Base-by-base conservation (phyloP, 2,329 filamentous ascomycete genomes). In the Dactylellina cionopaga region DNA sequence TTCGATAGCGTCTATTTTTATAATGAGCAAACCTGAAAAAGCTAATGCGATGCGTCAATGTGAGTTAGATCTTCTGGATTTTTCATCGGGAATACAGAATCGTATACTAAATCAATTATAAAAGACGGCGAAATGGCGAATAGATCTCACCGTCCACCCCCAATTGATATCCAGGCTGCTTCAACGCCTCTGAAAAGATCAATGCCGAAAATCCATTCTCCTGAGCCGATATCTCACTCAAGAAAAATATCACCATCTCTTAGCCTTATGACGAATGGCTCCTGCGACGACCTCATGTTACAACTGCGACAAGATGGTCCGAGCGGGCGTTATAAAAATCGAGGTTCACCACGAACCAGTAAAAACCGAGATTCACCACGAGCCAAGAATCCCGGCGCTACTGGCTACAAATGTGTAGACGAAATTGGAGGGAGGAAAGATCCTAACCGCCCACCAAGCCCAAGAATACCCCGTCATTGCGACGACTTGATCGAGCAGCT, bases 401-500 rank as follows among this genome's bases (percentile, higher is more conserved):
- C 44, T 51, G 27, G 46, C n/a, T 51, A 35, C 46, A 51, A 51
- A 51, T 51, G 44, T 13, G 24, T 47, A 2, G 24, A 47, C 17
- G 11, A 29, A n/a, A 47, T 29, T 17, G 44, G 46, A n/a, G n/a
- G n/a, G n/a, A n/a, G n/a, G n/a, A n/a, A n/a, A n/a, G n/a, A n/a
- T n/a, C n/a, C n/a, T n/a, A n/a, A n/a, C n/a, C n/a, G n/a, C n/a
- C n/a, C n/a, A n/a, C n/a, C n/a, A n/a, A n/a, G n/a, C n/a, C 62
- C 62, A 39, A 56, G 31, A 15, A 54, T 69, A n/a, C 31, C 24
- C 7, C 46, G 55, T 44, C 55, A 43, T 24, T 70, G 49, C 22
- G 65, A 70, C 27, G 56, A 70, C 13, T 27, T 70, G 7, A 31
- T 63, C 4, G 49, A 47, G 33, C 41, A 44, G 13, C 56, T 70